Evolutionary conservation across 2,329 filamentous ascomycete species (phyloP).

Genomic region (Phaeomoniella chlamydospora): DNA sequence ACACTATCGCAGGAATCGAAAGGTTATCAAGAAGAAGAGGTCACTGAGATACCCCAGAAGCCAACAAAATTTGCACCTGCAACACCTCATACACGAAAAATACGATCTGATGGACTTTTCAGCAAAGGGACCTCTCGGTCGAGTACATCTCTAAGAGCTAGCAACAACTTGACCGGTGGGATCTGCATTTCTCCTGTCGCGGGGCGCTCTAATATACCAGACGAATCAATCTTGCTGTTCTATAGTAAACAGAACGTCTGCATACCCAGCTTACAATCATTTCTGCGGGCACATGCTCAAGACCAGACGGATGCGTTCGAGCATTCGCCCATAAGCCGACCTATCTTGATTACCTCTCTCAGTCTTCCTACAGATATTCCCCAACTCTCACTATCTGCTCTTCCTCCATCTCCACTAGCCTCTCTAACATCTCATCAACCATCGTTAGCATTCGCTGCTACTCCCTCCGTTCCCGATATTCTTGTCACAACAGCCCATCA

Average conservation of each 20-base stretch:
- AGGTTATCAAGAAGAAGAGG: constrained; percentile 1
- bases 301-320: constrained; percentile 21
- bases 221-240: constrained; percentile 29
- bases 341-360: constrained; percentile 6
- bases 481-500: constrained; percentile 25
- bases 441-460: background rate
- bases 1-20: constrained; percentile 5
- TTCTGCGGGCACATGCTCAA: constrained; percentile 26
- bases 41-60: constrained; percentile 1
- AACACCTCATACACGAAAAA: constrained; percentile 31
- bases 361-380: background rate
- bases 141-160: constrained; percentile 1
- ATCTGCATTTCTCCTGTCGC: constrained; percentile 23
- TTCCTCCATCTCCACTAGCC: background rate
- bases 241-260: constrained; percentile 24
- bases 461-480: constrained; percentile 14
- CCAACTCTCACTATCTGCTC: background rate
- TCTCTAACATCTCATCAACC: background rate
- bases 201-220: constrained; percentile 20
- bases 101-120: constrained; percentile 26
- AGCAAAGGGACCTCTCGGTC: constrained; percentile 19
- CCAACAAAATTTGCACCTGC: constrained; percentile 22
- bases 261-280: constrained; percentile 26
- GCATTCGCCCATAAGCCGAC: constrained; percentile 21
- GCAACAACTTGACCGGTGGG: constrained; percentile 20